Conservation (phyloP, 495 filamentous ascomycete genomes). For the Lichina pygmaea region DNA sequence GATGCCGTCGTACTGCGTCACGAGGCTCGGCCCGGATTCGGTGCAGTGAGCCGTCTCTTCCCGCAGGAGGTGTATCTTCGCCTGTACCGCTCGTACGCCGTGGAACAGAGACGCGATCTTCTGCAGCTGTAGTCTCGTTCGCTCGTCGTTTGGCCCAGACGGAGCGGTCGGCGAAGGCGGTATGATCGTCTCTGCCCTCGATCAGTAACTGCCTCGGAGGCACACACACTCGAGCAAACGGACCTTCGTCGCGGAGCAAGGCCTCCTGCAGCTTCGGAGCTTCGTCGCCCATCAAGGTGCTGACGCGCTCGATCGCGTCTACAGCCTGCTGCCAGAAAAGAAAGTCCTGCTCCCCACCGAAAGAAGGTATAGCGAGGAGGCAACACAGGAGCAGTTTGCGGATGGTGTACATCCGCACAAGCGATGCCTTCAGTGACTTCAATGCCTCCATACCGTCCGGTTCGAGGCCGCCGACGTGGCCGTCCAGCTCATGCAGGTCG, state of each 20-base stretch:
- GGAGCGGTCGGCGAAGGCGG: slow-evolving; percentile 40
- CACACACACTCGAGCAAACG: slow-evolving; percentile 10
- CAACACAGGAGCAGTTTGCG: slow-evolving; percentile 68
- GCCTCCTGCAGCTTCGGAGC: slow-evolving; percentile 35
- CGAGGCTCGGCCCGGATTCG: slow-evolving; percentile 46
- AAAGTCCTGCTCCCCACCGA: slow-evolving; percentile 57
- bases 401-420: slow-evolving; percentile 52
- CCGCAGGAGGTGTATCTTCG: slow-evolving; percentile 75
- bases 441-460: slow-evolving; percentile 55
- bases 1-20: slow-evolving; percentile 83
- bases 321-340: slow-evolving; percentile 51
- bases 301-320: slow-evolving; percentile 42
- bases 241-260: slow-evolving; percentile 64
- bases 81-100: slow-evolving; percentile 75
- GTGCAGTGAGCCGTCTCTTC: slow-evolving; percentile 64
- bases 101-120: slow-evolving; percentile 70
- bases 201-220: too few species aligned
- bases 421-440: slow-evolving; percentile 47
- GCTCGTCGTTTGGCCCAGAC: slow-evolving; percentile 47
- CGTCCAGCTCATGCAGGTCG: slow-evolving; percentile 41
- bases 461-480: slow-evolving; percentile 29
- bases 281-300: slow-evolving; percentile 22
- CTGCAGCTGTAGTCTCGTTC: slow-evolving; percentile 57
- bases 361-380: slow-evolving; percentile 65
- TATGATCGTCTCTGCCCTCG: slow-evolving; percentile 16